Evolutionary conservation across 371 early-diverging fungal species (phyloP), one percentile per base, ranked within the genome.

Genomic region (Coemansia sp.): DNA sequence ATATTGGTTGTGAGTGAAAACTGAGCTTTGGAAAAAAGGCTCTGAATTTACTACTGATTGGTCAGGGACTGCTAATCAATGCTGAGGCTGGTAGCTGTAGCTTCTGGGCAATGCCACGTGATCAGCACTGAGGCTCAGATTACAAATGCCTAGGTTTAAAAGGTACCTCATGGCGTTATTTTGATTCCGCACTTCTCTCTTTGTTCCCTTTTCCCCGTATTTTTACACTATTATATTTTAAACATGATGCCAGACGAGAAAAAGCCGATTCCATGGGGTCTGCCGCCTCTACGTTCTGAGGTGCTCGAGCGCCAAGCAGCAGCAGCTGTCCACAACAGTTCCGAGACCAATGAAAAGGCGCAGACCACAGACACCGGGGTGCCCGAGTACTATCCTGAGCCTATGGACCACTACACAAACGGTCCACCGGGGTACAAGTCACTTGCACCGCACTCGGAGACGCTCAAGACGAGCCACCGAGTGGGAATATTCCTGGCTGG

Each of bases 281-380:
- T 74, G n/a, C 75, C 75, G 14, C 75, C 75, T n/a, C 57, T 74
- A 48, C 69, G 74, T 12, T 65, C 69, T 18, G 74, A 73, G 54
- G 69, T 60, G 8, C 16, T 25, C 9, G 52, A 25, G 54, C 65
- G 52, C 28, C 68, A 64, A n/a, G 64, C 68, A 50, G 42, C 42
- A 25, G 56, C 47, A 30, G 61, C 61, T 25, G 51, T 33, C 12
- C 48, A 20, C n/a, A 40, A 14, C n/a, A 44, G n/a, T 5, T 20
- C 20, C 7, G 21, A 48, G 20, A 8, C 1, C 20, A 6, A 28
- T n/a, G 48, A 60, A 47, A 42, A 47, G 28, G 20, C 7, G 40
- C 37, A 59, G 12, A 6, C 47, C 6, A 30, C 39, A 48, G 14
- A 47, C 14, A 23, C 33, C 4, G 33, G n/a, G 20, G 5, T 14